A percentile compares a stretch with the other conserved stretches of the same genome.
Conservation (phyloP, 108 stramenopile genomes). For the Pseudonitzschia delicatissima region DNA sequence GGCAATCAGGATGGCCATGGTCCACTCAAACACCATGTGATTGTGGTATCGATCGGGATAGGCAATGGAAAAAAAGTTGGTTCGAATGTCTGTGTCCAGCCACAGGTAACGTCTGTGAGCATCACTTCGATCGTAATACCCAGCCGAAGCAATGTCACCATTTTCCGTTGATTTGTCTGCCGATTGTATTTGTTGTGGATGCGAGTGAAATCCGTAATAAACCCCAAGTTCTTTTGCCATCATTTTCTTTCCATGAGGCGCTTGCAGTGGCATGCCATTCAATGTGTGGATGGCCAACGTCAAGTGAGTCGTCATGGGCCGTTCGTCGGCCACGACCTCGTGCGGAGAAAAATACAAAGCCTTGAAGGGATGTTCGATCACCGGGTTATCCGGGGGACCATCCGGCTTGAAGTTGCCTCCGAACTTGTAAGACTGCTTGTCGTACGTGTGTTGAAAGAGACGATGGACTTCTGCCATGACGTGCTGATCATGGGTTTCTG, state of each 20-base stretch:
- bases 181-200: neutral
- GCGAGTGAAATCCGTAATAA: constrained; percentile 14
- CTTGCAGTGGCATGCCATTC: constrained; percentile 18
- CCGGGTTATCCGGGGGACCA: neutral
- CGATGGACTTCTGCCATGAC: constrained; percentile 23
- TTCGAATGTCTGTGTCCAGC: constrained; percentile 16
- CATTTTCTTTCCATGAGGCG: constrained; percentile 42
- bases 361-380: constrained; percentile 11
- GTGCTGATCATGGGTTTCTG: constrained; percentile 41
- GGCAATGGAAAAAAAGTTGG: constrained; percentile 1
- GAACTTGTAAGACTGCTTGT: neutral
- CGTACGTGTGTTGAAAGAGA: neutral
- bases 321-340: constrained; percentile 18
- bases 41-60: constrained; percentile 18
- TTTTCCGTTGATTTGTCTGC: too few relatives aligned
- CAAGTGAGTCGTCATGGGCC: constrained; percentile 15
- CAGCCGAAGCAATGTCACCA: constrained; percentile 11
- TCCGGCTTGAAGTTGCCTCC: neutral
- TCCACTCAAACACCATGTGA: constrained; percentile 11
- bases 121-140: constrained; percentile 11
- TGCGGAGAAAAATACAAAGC: constrained; percentile 2
- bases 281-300: constrained; percentile 41
- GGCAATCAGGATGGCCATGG: constrained; percentile 25
- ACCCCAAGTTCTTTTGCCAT: constrained; percentile 43
- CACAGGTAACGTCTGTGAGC: constrained; percentile 8